Conservation (phyloP, 345 rosid species). For the Stellera chamaejasme region DNA sequence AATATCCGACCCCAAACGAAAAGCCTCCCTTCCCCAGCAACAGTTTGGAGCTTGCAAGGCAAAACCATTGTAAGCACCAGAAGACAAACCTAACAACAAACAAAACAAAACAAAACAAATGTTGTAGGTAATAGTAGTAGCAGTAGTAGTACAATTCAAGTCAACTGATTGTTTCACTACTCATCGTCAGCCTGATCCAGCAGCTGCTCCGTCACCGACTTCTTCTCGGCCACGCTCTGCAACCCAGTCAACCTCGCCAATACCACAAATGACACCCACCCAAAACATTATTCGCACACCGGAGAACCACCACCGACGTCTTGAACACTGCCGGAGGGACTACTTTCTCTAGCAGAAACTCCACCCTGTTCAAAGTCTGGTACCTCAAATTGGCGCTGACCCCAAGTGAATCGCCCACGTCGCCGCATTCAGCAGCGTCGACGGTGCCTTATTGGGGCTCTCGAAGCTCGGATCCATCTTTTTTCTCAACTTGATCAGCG, state of each 20-base stretch:
- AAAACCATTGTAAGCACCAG: no score
- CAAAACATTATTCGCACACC: constrained; percentile 62
- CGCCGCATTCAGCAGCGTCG: constrained; percentile 54
- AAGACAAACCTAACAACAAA: neutral
- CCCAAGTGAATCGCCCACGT: constrained; percentile 95
- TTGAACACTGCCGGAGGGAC: constrained; percentile 56
- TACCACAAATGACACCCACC: constrained; percentile 86
- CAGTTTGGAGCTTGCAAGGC: no score
- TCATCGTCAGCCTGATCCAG: constrained; percentile 13
- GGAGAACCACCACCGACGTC: constrained; percentile 61
- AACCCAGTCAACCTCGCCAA: constrained; percentile 94
- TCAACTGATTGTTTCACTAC: constrained; percentile 11
- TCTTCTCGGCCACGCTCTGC: constrained; percentile 42
- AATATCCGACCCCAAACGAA: no score
- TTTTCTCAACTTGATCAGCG: constrained; percentile 71
- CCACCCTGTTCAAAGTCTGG: constrained; percentile 68
- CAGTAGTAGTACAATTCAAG: constrained; percentile 5
- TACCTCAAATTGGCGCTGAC: constrained; percentile 73
- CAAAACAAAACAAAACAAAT: neutral
- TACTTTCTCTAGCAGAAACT: constrained; percentile 55
- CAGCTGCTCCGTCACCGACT: constrained; percentile 21
- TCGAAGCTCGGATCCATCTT: constrained; percentile 81
- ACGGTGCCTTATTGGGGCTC: constrained; percentile 76
- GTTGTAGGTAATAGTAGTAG: neutral
- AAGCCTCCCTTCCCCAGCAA: no score